phyloP scores from a whole-genome alignment of 108 stramenopile genomes.

The Chaetoceros tenuissimus region DNA sequence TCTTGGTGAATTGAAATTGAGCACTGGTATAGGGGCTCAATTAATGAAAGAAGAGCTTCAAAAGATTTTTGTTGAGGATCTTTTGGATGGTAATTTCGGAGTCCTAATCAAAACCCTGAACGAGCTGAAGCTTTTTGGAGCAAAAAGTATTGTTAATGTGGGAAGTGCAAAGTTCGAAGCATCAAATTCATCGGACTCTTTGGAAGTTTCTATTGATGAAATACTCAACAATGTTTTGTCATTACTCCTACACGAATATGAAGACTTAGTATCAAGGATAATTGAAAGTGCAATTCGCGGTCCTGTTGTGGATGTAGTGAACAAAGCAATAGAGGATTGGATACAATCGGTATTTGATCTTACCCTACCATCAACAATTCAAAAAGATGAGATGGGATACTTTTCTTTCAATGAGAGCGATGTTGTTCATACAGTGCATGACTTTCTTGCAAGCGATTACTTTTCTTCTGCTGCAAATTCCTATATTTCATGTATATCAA shows the following conservation, averaged over 20 bases:
- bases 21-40: slow-evolving; percentile 7
- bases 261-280: slow-evolving; percentile 29
- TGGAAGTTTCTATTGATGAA: slow-evolving; percentile 49
- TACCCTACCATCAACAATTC: slow-evolving; percentile 4
- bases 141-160: not conserved
- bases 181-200: not conserved
- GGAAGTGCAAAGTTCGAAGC: not conserved
- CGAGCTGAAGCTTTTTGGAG: slow-evolving; percentile 10
- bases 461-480: not conserved
- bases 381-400: slow-evolving; percentile 2
- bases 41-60: slow-evolving; percentile 29
- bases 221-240: slow-evolving; percentile 40
- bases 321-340: slow-evolving; percentile 19
- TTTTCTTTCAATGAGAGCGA: slow-evolving; percentile 3
- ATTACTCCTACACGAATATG: slow-evolving; percentile 42
- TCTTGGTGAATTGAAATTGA: slow-evolving; percentile 21
- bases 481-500: not conserved
- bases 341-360: not conserved
- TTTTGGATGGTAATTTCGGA: slow-evolving; percentile 12
- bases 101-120: slow-evolving; percentile 1
- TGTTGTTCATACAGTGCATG: slow-evolving; percentile 7
- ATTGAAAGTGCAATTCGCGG: slow-evolving; percentile 26
- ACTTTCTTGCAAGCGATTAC: not conserved
- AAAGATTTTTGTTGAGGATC: slow-evolving; percentile 29
- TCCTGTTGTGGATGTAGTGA: slow-evolving; percentile 12